Evolutionary conservation across 148 eudicot genomes (phyloP).

Genomic region (Persicaria tinctoria): DNA sequence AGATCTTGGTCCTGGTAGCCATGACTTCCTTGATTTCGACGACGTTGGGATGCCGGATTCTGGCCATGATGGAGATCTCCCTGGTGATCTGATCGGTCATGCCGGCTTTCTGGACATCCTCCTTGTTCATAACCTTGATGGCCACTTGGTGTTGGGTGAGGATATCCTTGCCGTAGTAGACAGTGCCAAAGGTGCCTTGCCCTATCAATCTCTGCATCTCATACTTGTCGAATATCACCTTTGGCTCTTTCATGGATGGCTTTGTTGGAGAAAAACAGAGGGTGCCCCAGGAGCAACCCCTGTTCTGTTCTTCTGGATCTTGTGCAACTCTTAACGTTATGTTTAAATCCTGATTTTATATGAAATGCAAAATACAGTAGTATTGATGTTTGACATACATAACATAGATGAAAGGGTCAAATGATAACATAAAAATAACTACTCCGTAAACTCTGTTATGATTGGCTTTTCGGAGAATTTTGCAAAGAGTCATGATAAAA

Average conservation of each 20-base stretch:
- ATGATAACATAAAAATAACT: no score
- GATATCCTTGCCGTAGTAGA: slow-evolving; percentile 10
- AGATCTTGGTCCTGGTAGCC: slow-evolving; percentile 24
- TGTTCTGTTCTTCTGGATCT: no score
- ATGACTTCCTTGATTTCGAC: slow-evolving; percentile 19
- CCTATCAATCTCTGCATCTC: slow-evolving; percentile 16
- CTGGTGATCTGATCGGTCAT: slow-evolving; percentile 20
- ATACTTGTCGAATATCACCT: slow-evolving; percentile 15
- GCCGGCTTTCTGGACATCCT: slow-evolving; percentile 8
- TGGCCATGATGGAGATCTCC: slow-evolving; percentile 18
- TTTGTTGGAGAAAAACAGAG: no score
- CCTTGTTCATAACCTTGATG: slow-evolving; percentile 19
- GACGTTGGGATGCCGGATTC: slow-evolving; percentile 16
- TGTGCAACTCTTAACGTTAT: no score
- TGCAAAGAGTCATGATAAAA: no score
- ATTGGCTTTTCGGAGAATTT: no score
- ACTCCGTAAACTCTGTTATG: no score
- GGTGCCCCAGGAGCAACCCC: no score
- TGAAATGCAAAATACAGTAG: no score
- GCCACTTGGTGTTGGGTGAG: slow-evolving; percentile 13
- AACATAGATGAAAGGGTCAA: no score
- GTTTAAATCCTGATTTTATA: no score
- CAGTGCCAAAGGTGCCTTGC: slow-evolving; percentile 14
- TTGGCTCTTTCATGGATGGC: slow-evolving; percentile 4
- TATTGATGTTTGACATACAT: no score